Percentiles rank a stretch among this genome's conserved stretches.
phyloP scores from a whole-genome alignment of 2,329 filamentous ascomycete species.

The Trichoderma semiorbis region DNA sequence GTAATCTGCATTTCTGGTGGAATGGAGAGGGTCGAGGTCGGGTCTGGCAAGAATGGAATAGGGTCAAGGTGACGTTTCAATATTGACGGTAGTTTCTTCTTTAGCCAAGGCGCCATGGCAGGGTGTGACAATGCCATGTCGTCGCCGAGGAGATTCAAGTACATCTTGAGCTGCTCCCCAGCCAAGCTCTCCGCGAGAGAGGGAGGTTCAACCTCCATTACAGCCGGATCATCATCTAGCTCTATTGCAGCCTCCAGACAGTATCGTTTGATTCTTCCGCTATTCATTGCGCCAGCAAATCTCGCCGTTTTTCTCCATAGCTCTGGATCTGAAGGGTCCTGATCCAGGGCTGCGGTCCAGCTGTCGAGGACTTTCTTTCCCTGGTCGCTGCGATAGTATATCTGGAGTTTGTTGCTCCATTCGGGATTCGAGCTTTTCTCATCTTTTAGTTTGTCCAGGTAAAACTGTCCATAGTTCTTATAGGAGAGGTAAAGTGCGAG shows the following conservation, averaged over 20 bases:
- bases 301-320: conserved; percentile 60
- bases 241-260: conserved; percentile 65
- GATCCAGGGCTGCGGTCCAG: conserved; percentile 58
- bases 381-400: conserved; percentile 31
- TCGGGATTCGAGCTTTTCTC: conserved; percentile 47
- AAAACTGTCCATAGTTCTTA: conserved; percentile 93
- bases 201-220: conserved; percentile 59
- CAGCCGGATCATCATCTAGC: conserved; percentile 62
- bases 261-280: conserved; percentile 55
- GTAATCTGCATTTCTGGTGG: conserved; percentile 23
- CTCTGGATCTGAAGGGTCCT: conserved; percentile 65
- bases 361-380: conserved; percentile 51
- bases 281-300: conserved; percentile 56
- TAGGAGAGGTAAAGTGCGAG: conserved; percentile 91
- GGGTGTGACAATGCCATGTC: conserved; percentile 58
- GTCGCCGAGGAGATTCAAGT: conserved; percentile 53
- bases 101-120: conserved; percentile 54
- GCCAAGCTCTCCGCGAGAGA: conserved; percentile 62
- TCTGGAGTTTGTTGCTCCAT: conserved; percentile 35
- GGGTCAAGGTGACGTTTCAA: conserved; percentile 58
- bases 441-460: conserved; percentile 61
- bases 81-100: conserved; percentile 47
- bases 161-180: conserved; percentile 57
- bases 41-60: conserved; percentile 58
- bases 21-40: conserved; percentile 39